Evolutionary conservation across 306 rosid species (phyloP), one percentile per base, ranked within the genome.

Genomic region (Abrus precatorius): DNA sequence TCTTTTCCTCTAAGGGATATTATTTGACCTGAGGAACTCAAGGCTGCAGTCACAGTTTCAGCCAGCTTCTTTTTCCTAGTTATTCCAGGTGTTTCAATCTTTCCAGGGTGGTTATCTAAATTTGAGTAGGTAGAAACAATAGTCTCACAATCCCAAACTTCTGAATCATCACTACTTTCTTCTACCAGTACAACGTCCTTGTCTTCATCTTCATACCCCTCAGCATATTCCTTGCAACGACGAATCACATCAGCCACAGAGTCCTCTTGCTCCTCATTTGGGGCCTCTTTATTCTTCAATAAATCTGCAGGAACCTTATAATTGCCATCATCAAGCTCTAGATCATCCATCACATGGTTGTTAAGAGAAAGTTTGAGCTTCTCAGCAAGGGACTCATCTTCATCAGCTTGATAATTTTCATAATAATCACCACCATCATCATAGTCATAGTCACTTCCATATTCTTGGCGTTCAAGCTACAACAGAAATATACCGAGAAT

Each of bases 131-230:
- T 95, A 32, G 97, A 85, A 72, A 93, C 89, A 82, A 95, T 90
- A 54, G 98, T 95, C 83, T 95, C 99, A 69, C 98, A 92, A 40
- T 95, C 97, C 98, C 97, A 92, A 70, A 77, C 88, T 85, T 95
- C 97, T 34, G 93, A 91, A 54, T 95, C 99, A 78, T 93, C 97
- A 9, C 98, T 93, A 81, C 93, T 90, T 87, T 93, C 98, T 74
- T 95, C 81, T 36, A 86, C 76, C 77, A 84, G 11, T 3, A 93
- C 41, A 63, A 83, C 82, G 48, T 87, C 87, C 55, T 80, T 86
- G 76, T 82, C 74, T 8, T 84, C 87, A 77, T 85, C 89, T 77
- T 89, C 95, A 77, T 95, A 95, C 72, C 57, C 87, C 86, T 93
- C 90, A 32, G 85, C 99, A 62, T 92, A 94, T 84, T 92, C 98